These are phyloP conservation scores for Juglanconis sp. DNA, from an alignment of 2,329 filamentous ascomycete species.

Conservation along the genomic window DNA sequence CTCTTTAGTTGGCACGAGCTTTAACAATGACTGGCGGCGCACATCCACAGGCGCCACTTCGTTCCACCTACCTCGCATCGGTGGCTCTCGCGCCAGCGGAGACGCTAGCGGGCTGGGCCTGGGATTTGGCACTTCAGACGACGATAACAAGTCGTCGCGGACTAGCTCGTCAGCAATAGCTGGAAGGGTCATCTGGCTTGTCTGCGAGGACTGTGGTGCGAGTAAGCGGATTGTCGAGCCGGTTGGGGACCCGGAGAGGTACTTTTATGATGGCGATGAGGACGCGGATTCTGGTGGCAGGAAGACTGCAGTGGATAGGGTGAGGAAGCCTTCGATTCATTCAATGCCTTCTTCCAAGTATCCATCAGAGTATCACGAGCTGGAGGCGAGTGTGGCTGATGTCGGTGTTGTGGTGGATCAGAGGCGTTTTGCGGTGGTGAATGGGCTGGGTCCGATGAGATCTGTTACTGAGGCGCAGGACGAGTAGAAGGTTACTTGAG, in stretches of 20 bases:
- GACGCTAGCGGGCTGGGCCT: neutral
- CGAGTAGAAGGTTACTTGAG: neutral
- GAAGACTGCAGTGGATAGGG: neutral
- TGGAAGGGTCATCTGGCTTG: conserved; percentile 5
- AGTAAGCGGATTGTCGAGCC: conserved; percentile 2
- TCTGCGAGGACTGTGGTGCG: conserved; percentile 1
- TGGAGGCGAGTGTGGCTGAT: neutral
- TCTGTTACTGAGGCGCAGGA: neutral
- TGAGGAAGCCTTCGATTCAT: too few relatives aligned
- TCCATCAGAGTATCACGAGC: neutral
- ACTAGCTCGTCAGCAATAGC: neutral
- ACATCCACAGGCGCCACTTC: neutral
- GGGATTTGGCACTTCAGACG: neutral
- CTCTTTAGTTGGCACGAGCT: neutral
- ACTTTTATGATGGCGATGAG: neutral
- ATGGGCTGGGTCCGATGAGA: neutral
- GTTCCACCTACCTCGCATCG: neutral
- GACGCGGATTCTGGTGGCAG: neutral
- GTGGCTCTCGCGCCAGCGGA: neutral
- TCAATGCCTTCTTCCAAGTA: neutral
- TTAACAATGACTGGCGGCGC: neutral
- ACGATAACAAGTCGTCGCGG: neutral
- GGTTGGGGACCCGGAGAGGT: neutral
- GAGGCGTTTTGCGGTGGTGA: neutral
- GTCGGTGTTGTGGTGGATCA: neutral